These are phyloP conservation scores for Ramularia endophylla DNA, from an alignment of 2,329 filamentous ascomycete genomes.

Conservation along the genomic window DNA sequence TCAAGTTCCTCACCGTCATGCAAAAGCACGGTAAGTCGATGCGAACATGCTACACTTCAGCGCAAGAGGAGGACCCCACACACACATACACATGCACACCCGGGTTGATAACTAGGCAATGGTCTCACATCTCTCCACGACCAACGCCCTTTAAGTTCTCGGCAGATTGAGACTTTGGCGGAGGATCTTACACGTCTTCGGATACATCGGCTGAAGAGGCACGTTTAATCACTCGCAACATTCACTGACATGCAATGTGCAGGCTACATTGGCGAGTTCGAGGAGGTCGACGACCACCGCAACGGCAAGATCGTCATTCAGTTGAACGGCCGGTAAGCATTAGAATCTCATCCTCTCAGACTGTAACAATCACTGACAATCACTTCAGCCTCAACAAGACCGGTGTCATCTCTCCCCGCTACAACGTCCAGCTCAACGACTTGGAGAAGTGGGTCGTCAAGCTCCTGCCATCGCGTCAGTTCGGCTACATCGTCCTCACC, in stretches of 20 bases:
- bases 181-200: slow-evolving; percentile 98
- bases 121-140: slow-evolving; percentile 72
- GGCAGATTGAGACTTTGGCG: slow-evolving; percentile 74
- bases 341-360: slow-evolving; percentile 15
- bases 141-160: slow-evolving; percentile 99
- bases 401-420: slow-evolving; percentile 97
- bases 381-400: slow-evolving; percentile 80
- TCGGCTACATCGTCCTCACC: slow-evolving; percentile 98
- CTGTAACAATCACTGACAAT: slow-evolving; percentile 6
- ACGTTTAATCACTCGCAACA: slow-evolving; percentile 97
- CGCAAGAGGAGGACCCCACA: slow-evolving; percentile 17
- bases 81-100: slow-evolving; percentile 31
- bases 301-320: slow-evolving; percentile 99
- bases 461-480: slow-evolving; percentile 98
- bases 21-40: slow-evolving; percentile 90
- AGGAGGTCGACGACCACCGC: slow-evolving; percentile 99
- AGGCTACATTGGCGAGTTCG: slow-evolving; percentile 99
- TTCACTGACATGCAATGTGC: slow-evolving; percentile 48
- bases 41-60: slow-evolving; percentile 13
- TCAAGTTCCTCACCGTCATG: slow-evolving; percentile 99
- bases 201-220: slow-evolving; percentile 64
- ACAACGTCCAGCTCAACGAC: slow-evolving; percentile 97
- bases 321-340: slow-evolving; percentile 86
- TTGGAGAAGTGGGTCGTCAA: slow-evolving; percentile 99
- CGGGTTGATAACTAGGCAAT: slow-evolving; percentile 99